A percentile compares a stretch with the other conserved stretches of the same genome.
Conservation (phyloP, 179 eudicot genomes). For the Silene vulgaris region DNA sequence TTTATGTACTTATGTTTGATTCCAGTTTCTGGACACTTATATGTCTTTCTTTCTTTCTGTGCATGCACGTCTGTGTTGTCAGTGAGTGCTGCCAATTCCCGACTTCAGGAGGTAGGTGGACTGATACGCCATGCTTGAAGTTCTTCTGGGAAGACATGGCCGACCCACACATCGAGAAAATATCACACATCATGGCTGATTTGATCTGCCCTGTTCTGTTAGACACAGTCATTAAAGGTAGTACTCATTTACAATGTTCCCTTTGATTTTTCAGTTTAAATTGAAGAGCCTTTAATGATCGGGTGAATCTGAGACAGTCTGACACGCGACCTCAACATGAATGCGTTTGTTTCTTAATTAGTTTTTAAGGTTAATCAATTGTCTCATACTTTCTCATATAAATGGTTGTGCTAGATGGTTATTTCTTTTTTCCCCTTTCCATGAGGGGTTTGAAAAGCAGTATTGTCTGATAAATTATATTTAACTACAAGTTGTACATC, state of each 20-base stretch:
- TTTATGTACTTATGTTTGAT: not conserved
- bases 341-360: no score
- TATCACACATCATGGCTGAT: conserved; percentile 61
- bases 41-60: not conserved
- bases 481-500: not conserved
- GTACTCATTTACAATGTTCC: conserved; percentile 8
- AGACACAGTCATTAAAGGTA: conserved; percentile 84
- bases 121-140: conserved; percentile 70
- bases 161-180: conserved; percentile 53
- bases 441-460: not conserved
- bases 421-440: no score
- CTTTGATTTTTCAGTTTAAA: not conserved
- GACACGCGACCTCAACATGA: no score
- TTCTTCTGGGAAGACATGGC: conserved; percentile 62
- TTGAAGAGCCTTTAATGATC: not conserved
- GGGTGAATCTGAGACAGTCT: not conserved
- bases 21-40: not conserved
- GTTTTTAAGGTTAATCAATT: no score
- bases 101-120: conserved; percentile 40
- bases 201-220: conserved; percentile 64
- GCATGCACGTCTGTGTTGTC: conserved; percentile 24
- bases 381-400: no score
- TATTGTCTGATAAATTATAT: not conserved
- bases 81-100: conserved; percentile 75
- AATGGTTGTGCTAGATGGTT: no score